Evolutionary conservation across 805 yeast genomes (phyloP).

Genomic region (Metschnikowia henanensis): DNA sequence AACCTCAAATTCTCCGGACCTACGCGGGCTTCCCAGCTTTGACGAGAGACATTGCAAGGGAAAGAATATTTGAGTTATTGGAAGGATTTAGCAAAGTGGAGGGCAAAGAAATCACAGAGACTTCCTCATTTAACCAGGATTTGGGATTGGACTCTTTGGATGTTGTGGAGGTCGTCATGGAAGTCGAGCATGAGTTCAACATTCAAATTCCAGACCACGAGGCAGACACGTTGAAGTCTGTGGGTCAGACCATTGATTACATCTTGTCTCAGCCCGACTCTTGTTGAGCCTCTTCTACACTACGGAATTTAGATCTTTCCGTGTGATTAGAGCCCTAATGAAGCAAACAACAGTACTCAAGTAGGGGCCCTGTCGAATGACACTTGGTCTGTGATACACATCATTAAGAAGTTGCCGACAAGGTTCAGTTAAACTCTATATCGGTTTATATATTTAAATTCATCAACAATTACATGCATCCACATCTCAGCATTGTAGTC

Average conservation of each 20-base stretch:
- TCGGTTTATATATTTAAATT: no score
- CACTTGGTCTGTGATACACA: no score
- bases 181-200: slow-evolving; percentile 48
- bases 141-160: slow-evolving; percentile 49
- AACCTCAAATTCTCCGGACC: slow-evolving; percentile 24
- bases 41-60: slow-evolving; percentile 60
- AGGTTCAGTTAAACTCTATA: not conserved
- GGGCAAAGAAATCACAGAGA: slow-evolving; percentile 38
- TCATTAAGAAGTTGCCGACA: no score
- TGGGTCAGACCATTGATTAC: slow-evolving; percentile 45
- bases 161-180: slow-evolving; percentile 48
- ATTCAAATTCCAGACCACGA: slow-evolving; percentile 48
- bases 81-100: slow-evolving; percentile 64
- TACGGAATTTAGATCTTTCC: no score
- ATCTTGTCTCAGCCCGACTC: slow-evolving; percentile 44
- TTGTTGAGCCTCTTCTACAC: slow-evolving; percentile 20
- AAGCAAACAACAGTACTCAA: no score
- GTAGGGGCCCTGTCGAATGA: no score
- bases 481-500: not conserved
- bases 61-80: slow-evolving; percentile 61
- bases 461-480: not conserved
- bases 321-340: not conserved
- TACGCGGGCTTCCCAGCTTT: slow-evolving; percentile 62
- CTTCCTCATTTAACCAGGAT: slow-evolving; percentile 37
- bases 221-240: slow-evolving; percentile 46